Evolutionary conservation across 1,284 basidiomycete genomes (phyloP).

Genomic region (Cutaneotrichosporon sp.): DNA sequence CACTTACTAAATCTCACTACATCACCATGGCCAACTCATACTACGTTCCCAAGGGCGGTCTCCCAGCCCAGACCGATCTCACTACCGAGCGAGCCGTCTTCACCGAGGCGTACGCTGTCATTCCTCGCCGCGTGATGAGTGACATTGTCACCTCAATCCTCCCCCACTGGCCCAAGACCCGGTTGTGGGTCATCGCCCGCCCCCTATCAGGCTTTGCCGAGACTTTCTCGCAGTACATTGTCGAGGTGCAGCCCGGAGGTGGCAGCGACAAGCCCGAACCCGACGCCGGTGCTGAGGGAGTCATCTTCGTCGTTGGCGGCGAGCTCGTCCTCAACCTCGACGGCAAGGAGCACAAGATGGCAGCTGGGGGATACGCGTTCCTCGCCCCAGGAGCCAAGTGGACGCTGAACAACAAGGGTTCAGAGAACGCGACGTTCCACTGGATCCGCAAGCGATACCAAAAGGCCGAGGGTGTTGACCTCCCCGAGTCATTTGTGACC

Average conservation of each 20-base stretch:
- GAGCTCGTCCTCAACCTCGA: background rate
- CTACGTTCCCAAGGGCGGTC: background rate
- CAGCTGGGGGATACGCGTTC: background rate
- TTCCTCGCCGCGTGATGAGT: background rate
- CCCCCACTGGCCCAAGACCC: background rate
- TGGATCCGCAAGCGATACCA: background rate
- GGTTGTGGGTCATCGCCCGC: constrained; percentile 1
- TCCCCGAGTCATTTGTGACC: background rate
- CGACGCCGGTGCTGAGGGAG: background rate
- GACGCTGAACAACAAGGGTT: background rate
- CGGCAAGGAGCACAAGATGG: background rate
- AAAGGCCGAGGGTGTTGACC: background rate
- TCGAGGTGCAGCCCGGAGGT: background rate
- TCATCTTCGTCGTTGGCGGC: background rate
- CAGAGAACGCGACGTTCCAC: constrained; percentile 1
- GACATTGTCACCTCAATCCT: background rate
- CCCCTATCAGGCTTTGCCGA: background rate
- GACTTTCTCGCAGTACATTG: constrained; percentile 1
- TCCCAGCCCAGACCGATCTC: background rate
- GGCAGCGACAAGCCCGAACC: background rate
- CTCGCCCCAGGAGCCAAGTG: background rate
- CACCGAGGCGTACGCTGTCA: background rate
- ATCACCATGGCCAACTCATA: constrained; percentile 1
- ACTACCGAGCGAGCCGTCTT: background rate
- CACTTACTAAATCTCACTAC: background rate